These are phyloP conservation scores for Astraeus odoratus DNA, from an alignment of 768 basidiomycete species.

Conservation along the genomic window DNA sequence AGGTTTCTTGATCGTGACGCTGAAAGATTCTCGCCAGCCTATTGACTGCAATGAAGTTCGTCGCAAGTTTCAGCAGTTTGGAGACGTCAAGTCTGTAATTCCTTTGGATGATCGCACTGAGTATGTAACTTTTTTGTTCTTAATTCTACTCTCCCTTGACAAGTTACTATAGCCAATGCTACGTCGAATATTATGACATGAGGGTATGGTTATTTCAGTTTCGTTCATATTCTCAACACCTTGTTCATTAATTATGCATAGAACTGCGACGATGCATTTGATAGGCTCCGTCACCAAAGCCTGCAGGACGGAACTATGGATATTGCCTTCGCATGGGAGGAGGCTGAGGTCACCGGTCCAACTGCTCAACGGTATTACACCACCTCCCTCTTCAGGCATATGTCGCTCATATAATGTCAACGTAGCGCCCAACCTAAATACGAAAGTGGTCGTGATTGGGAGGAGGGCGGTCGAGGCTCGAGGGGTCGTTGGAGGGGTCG, in stretches of 20 bases:
- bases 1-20: constrained; percentile 75
- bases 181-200: constrained; percentile 92
- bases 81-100: constrained; percentile 80
- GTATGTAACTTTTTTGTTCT: constrained; percentile 28
- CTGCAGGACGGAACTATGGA: constrained; percentile 86
- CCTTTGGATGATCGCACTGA: constrained; percentile 58
- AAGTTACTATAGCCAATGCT: constrained; percentile 55
- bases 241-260: constrained; percentile 21
- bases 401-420: constrained; percentile 4
- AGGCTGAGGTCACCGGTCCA: constrained; percentile 45
- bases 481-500: constrained; percentile 34
- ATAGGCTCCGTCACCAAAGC: constrained; percentile 71
- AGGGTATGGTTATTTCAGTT: constrained; percentile 43
- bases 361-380: constrained; percentile 33
- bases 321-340: constrained; percentile 82
- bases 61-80: constrained; percentile 81
- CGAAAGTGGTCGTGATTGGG: constrained; percentile 42
- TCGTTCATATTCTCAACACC: constrained; percentile 6
- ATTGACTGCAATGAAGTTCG: constrained; percentile 85
- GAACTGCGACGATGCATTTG: constrained; percentile 75
- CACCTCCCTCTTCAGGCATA: not conserved
- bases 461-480: constrained; percentile 31
- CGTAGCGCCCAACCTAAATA: constrained; percentile 27
- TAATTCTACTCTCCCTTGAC: constrained; percentile 4
- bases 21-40: constrained; percentile 63